Evolutionary conservation across 2,329 filamentous ascomycete genomes (phyloP).

Genomic region (Arthrobotrys conoides): DNA sequence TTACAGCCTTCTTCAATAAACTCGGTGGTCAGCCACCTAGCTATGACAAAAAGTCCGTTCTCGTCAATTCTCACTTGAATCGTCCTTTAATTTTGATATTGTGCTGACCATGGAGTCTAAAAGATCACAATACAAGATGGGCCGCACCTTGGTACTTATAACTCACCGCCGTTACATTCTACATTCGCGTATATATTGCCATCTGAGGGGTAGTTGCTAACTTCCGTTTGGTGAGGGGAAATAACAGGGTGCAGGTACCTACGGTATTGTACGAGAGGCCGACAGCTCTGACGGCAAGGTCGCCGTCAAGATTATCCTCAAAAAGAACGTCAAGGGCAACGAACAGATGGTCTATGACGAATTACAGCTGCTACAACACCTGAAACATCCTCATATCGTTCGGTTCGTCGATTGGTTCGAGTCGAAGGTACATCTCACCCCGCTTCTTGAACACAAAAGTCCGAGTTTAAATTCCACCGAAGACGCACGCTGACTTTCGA

Average conservation of each 20-base stretch:
- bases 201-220: constrained; percentile 33
- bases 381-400: constrained; percentile 96
- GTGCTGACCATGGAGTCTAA: constrained; percentile 57
- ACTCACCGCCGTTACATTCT: constrained; percentile 16
- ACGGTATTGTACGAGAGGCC: constrained; percentile 97
- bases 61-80: constrained; percentile 16
- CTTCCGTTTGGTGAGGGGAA: constrained; percentile 16
- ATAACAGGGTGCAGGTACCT: constrained; percentile 84
- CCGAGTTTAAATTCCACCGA: constrained; percentile 8
- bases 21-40: constrained; percentile 69
- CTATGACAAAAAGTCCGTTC: constrained; percentile 93
- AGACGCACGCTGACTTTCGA: constrained; percentile 34
- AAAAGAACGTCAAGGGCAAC: constrained; percentile 98
- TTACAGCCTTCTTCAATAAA: constrained; percentile 61
- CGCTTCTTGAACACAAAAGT: constrained; percentile 3
- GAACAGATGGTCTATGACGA: constrained; percentile 99
- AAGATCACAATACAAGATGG: constrained; percentile 90
- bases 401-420: constrained; percentile 99
- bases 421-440: constrained; percentile 78
- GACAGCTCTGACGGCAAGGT: constrained; percentile 87
- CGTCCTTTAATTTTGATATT: constrained; percentile 11
- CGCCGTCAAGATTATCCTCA: constrained; percentile 98
- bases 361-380: constrained; percentile 88
- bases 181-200: background rate
- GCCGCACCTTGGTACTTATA: constrained; percentile 78